Conservation (phyloP, 2,329 filamentous ascomycete species). For the Pleomassaria siparia region DNA sequence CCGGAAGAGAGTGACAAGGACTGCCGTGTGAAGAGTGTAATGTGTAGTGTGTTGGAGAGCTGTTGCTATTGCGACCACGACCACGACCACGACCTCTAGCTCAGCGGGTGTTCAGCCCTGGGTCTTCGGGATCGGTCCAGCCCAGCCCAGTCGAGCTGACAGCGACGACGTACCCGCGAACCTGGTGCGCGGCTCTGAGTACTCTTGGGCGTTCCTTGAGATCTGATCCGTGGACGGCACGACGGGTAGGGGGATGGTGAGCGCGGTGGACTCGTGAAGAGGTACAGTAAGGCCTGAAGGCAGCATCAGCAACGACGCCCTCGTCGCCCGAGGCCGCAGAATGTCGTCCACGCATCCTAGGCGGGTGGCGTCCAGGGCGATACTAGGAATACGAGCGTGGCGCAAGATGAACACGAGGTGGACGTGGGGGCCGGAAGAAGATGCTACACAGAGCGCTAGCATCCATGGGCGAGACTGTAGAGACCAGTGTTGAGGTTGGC, state of each 20-base stretch:
- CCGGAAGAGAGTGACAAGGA: not conserved
- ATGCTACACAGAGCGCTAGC: not conserved
- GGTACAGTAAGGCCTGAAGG: not conserved
- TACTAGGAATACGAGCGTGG: constrained; percentile 17
- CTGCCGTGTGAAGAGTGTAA: no score
- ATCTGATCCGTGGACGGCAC: no score
- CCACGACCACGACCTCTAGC: not conserved
- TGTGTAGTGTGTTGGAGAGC: not conserved
- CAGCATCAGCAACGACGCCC: not conserved
- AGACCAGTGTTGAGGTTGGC: not conserved
- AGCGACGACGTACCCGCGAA: constrained; percentile 2
- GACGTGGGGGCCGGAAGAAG: not conserved
- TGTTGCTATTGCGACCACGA: not conserved
- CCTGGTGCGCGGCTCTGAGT: constrained; percentile 9
- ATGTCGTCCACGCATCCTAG: not conserved
- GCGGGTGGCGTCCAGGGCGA: not conserved
- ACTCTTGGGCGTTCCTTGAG: not conserved
- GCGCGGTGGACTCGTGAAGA: not conserved
- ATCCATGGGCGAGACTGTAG: not conserved
- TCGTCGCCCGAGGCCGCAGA: not conserved
- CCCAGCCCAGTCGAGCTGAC: constrained; percentile 8
- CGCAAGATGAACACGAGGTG: not conserved
- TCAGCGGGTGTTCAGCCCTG: not conserved
- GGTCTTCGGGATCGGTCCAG: constrained; percentile 2
- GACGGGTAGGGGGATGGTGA: not conserved